Percentiles rank a stretch among this genome's conserved stretches.
Conservation (phyloP, 495 filamentous ascomycete genomes). For the Hamigera avellanea region DNA sequence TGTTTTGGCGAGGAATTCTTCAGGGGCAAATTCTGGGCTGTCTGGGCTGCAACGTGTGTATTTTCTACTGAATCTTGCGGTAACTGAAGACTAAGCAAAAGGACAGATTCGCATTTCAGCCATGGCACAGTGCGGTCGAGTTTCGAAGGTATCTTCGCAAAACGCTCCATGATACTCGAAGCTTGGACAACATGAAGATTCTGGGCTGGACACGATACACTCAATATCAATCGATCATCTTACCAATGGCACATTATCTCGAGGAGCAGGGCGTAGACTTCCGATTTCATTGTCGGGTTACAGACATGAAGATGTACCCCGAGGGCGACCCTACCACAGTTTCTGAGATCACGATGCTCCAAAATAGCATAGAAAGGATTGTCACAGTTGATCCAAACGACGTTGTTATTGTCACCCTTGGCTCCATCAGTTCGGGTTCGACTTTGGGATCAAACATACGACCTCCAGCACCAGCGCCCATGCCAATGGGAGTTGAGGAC, state of each 20-base stretch:
- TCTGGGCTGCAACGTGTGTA: conserved; percentile 22
- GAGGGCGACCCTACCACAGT: conserved; percentile 5
- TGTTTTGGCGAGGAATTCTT: conserved; percentile 27
- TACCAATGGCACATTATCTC: conserved; percentile 17
- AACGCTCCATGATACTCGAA: conserved; percentile 2
- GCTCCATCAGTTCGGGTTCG: conserved; percentile 16
- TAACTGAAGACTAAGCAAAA: too few relatives aligned
- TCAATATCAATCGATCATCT: conserved; percentile 18
- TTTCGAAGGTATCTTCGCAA: conserved; percentile 3
- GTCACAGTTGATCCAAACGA: conserved; percentile 13
- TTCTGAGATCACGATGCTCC: conserved; percentile 1
- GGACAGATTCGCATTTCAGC: conserved; percentile 27
- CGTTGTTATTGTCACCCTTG: conserved; percentile 19
- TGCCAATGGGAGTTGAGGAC: conserved; percentile 13
- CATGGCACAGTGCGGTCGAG: conserved; percentile 25
- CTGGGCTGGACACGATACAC: conserved; percentile 12
- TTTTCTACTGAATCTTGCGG: neutral
- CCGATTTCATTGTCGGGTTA: conserved; percentile 13
- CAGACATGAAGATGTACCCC: conserved; percentile 13
- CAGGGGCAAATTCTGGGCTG: conserved; percentile 26
- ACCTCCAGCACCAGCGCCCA: conserved; percentile 10
- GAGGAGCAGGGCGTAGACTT: conserved; percentile 17
- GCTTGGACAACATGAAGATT: conserved; percentile 7
- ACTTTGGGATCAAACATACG: conserved; percentile 12
- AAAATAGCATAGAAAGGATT: conserved; percentile 5